Base-by-base conservation (phyloP, 768 basidiomycete species). In the Terana coerulea region DNA sequence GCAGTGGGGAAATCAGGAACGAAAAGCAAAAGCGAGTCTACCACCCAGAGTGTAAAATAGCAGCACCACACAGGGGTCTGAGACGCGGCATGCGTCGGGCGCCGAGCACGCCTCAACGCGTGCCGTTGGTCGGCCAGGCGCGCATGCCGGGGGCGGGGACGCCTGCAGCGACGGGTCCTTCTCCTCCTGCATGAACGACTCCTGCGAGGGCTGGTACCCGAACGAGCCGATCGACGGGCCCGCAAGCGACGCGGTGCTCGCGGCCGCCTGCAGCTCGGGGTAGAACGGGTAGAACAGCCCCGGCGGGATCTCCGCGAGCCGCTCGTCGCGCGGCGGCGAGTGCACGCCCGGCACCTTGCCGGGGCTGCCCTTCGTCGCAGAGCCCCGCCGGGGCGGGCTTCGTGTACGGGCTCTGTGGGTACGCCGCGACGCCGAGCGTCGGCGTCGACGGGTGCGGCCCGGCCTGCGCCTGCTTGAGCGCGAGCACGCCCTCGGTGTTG, bases 241-340 rank as follows among this genome's bases (percentile, higher is more conserved):
- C 11, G 78, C 80, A 25, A 63, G 31, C 47, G 60, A 51, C 39
- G 59, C 54, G 50, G 57, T 22, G 21, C 15, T 22, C 11, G 55
- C 47, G 44, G 29, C 17, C 10, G 45, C 24, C 24, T 66, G 48
- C 59, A 72, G 69, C 57, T 88, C 86, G 0, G 86, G 83, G 60
- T 76, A 88, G 71, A 88, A 88, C 0, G 88, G 88, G 60, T 87
- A 91, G 69, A 91, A 91, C 37, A 89, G 66, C 26, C 75, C 77
- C 5, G 77, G 70, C 1, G 88, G 86, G 37, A 91, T 73, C 17
- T 90, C 86, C 1, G 80, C 82, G 30, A 90, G 76, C 47, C 64
- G 62, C 53, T 60, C 61, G 48, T 60, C 61, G 8, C 46, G 50
- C 10, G 44, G 41, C 24, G 56, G 52, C 37, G 25, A 35, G 34